Base-by-base conservation (phyloP, 306 rosid species). In the Quercus berberidifolia region DNA sequence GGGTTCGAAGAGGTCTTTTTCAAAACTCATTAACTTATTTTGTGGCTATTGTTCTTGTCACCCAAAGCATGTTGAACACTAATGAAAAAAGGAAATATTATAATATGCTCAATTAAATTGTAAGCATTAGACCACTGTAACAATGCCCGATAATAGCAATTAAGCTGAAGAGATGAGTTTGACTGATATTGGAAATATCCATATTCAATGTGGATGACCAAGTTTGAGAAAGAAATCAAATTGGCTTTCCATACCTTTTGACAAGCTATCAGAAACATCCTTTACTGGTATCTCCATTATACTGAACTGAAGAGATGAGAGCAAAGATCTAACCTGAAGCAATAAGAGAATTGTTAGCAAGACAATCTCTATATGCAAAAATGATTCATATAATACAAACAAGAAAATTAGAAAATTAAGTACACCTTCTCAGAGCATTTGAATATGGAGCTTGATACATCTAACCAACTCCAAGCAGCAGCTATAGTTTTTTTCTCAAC, bases 351-450 rank as follows among this genome's bases (percentile, higher is more conserved):
- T 52, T 58, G 71, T 19, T 68, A 19, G 33, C 76, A 30, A 18
- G 75, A 74, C 69, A 54, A 72, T 78, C 78, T 60, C 31, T 57
- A 70, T 55, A 52, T 59, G 74, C 11, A 76, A 75, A 79, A 78
- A 55, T n/a, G 21, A 68, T 52, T 8, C 10, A 38, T 55, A 75
- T 5, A 43, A 67, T 60, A 69, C 43, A 35, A 38, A 46, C 57
- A 55, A 79, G 76, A 12, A 76, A 81, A 75, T 73, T 71, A 79
- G 76, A 12, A 76, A 81, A 75, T 73, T 71, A 71, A 80, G 49
- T 43, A 63, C 82, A 95, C 99, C 97, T 92, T 88, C 79, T 90
- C 90, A 17, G 97, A 89, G 88, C 90, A 90, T 83, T 82, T 86
- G 57, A 62, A 87, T 69, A 85, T 69, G 54, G 95, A 89, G 79